Evolutionary conservation across 495 filamentous ascomycete species (phyloP).

Genomic region (Haplographium delicatum): DNA sequence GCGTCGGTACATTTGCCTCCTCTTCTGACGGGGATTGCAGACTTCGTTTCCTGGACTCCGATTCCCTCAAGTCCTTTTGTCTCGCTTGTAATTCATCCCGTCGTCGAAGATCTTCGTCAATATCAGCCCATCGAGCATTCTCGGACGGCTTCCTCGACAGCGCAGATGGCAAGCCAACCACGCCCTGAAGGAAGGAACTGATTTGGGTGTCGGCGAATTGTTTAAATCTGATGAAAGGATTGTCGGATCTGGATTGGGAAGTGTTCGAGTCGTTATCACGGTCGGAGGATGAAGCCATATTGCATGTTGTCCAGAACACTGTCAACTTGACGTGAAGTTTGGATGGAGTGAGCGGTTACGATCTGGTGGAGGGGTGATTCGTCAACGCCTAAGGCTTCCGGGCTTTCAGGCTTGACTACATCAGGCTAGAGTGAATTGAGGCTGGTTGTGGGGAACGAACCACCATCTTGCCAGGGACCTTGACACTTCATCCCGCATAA

Average conservation of each 20-base stretch:
- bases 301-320: slow-evolving; percentile 1
- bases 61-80: slow-evolving; percentile 18
- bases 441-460: slow-evolving; percentile 3
- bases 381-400: neutral
- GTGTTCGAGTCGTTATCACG: slow-evolving; percentile 15
- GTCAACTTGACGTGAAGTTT: neutral
- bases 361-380: neutral
- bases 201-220: slow-evolving; percentile 37
- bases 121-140: slow-evolving; percentile 18
- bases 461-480: too few species aligned
- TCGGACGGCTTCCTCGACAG: slow-evolving; percentile 16
- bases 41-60: slow-evolving; percentile 3
- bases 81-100: slow-evolving; percentile 21
- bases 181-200: slow-evolving; percentile 29
- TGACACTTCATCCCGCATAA: slow-evolving; percentile 13
- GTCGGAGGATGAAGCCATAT: slow-evolving; percentile 21
- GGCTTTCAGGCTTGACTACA: too few species aligned
- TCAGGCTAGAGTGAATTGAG: neutral
- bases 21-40: neutral
- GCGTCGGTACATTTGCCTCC: slow-evolving; percentile 7
- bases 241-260: slow-evolving; percentile 21
- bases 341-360: neutral
- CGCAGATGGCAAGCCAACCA: slow-evolving; percentile 30
- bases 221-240: slow-evolving; percentile 40
- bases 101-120: slow-evolving; percentile 20